Base-by-base conservation (phyloP, 2,329 filamentous ascomycete species). In the Cladophialophora bantiana region DNA sequence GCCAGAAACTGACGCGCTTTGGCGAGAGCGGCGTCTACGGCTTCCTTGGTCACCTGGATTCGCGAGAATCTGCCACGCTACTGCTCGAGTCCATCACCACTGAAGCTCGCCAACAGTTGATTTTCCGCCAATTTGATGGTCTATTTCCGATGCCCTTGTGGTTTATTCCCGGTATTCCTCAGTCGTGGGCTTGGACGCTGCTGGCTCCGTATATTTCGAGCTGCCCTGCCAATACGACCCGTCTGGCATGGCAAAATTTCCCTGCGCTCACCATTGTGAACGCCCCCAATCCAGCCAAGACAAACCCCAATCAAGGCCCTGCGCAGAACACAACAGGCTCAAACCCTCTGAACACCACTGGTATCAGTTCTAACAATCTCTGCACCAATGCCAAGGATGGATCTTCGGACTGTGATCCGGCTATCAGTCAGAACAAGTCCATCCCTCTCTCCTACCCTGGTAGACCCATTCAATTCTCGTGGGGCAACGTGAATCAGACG, bases 191-290 rank as follows among this genome's bases (percentile, higher is more conserved):
- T 0, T 96, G 92, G 92, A 90, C 91, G 0, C 83, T 92, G 26
- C 83, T 48, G 9, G 55, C 55, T 15, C 57, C 57, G 3, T 59
- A 59, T 18, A 59, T 59, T 13, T 59, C 57, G n/a, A 59, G 57
- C 42, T 96, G 92, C 77, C 92, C 92, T 0, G 80, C 79, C 52
- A 87, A 90, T 76, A 88, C 89, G 71, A 94, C 91, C 0, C 87
- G 91, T 6, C 82, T 96, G 35, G 85, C 88, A 31, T 96, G 92
- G 92, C 90, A 94, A 76, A 96, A 96, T 81, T 94, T 92, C 80
- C 92, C 92, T 0, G 84, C 86, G 0, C 80, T 95, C 15, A 82
- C 85, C 72, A 83, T 95, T 58, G 81, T 90, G 35, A 94, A 94
- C 79, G 89, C 94, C 75, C 89, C 92, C 2, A 94, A 94, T 78